Evolutionary conservation across 2,329 filamentous ascomycete species (phyloP).

Genomic region (Truncatella angustata): DNA sequence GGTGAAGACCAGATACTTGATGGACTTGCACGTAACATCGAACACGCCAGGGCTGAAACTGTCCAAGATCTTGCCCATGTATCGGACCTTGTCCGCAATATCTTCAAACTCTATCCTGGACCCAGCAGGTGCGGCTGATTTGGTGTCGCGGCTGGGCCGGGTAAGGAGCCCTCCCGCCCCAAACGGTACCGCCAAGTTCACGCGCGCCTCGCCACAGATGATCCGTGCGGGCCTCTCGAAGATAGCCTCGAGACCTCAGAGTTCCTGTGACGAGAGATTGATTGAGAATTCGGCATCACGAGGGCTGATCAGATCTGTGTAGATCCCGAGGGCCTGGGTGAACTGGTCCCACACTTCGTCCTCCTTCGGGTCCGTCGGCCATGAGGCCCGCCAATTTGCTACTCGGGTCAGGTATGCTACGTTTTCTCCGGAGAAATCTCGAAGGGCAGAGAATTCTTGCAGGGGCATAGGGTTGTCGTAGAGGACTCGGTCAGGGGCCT

Average conservation of each 20-base stretch:
- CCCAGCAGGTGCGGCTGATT: background rate
- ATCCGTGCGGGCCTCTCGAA: conserved; percentile 54
- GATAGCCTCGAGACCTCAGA: conserved; percentile 50
- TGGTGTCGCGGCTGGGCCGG: background rate
- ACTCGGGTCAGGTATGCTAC: conserved; percentile 63
- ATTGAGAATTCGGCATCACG: conserved; percentile 64
- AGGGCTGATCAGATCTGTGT: conserved; percentile 58
- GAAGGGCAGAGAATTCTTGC: conserved; percentile 61
- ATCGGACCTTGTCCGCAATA: conserved; percentile 17
- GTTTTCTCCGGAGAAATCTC: conserved; percentile 71
- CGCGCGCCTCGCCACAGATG: conserved; percentile 37
- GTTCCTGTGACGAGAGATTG: conserved; percentile 60
- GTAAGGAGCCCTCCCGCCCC: conserved; percentile 15
- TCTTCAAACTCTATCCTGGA: conserved; percentile 15
- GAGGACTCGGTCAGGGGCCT: conserved; percentile 60
- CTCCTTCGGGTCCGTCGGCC: conserved; percentile 21
- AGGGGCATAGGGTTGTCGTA: conserved; percentile 57
- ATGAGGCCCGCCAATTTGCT: conserved; percentile 50
- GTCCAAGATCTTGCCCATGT: conserved; percentile 40
- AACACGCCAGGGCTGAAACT: conserved; percentile 53
- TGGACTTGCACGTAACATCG: conserved; percentile 55
- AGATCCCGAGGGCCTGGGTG: conserved; percentile 59
- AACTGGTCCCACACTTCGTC: conserved; percentile 46
- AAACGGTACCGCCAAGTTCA: conserved; percentile 45
- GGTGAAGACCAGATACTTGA: conserved; percentile 66